phyloP scores from a whole-genome alignment of 208 protist genomes.

The Trypanosoma platydactyli region DNA sequence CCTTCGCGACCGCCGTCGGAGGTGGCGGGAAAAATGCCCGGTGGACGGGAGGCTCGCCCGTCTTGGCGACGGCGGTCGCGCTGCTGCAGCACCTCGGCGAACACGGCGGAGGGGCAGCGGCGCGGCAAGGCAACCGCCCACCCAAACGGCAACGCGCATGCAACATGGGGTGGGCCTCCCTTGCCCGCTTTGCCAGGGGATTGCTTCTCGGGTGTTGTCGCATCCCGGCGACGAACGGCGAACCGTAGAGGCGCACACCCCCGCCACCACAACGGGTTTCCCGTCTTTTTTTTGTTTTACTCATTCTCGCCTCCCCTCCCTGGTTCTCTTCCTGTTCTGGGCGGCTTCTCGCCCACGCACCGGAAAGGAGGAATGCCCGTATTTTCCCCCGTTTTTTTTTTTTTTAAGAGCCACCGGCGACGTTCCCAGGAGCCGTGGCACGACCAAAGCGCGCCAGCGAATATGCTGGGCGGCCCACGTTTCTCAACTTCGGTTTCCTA shows the following conservation, averaged over 20 bases:
- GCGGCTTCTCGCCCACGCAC: no score
- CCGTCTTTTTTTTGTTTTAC: not conserved
- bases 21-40: no score
- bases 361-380: no score
- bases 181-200: constrained; percentile 14
- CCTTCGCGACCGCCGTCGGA: not conserved
- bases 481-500: no score
- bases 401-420: no score
- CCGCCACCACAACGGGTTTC: no score
- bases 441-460: no score
- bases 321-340: no score
- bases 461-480: no score
- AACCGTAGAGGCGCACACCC: not conserved
- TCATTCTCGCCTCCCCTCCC: no score
- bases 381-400: no score
- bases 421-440: no score
- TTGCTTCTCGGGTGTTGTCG: constrained; percentile 6
- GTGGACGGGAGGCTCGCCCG: not conserved
- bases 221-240: not conserved
- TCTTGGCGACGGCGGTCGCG: constrained; percentile 4
- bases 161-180: not conserved
- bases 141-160: not conserved
- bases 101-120: not conserved
- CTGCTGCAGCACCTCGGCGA: constrained; percentile 2
- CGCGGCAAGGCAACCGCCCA: not conserved